Conservation (phyloP, 2,329 filamentous ascomycete species). For the Cladosporium sp. region DNA sequence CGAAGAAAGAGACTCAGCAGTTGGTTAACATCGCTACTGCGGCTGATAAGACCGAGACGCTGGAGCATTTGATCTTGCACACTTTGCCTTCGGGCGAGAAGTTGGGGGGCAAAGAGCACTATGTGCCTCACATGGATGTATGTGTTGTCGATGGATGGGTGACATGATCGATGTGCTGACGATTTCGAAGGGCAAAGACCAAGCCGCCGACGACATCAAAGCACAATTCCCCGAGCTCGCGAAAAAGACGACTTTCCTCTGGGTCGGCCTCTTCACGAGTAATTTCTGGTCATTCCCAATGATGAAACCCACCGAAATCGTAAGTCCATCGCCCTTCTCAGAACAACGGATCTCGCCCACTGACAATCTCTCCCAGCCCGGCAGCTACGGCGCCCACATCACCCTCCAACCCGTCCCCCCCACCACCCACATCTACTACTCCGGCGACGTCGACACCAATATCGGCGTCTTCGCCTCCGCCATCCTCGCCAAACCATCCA, state of each 20-base stretch:
- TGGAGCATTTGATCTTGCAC: conserved; percentile 24
- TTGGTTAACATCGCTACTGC: conserved; percentile 24
- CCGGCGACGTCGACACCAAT: conserved; percentile 21
- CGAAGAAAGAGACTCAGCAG: conserved; percentile 22
- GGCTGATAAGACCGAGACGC: conserved; percentile 11
- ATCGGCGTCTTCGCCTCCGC: conserved; percentile 20
- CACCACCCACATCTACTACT: conserved; percentile 18
- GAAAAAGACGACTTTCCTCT: conserved; percentile 26
- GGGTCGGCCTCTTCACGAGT: conserved; percentile 24
- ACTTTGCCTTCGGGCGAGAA: conserved; percentile 20
- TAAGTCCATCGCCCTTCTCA: not conserved
- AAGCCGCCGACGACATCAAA: conserved; percentile 24
- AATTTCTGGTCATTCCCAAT: conserved; percentile 21
- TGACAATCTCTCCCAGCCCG: not conserved
- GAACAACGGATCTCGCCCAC: not conserved
- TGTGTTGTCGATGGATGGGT: not conserved
- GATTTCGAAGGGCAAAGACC: conserved; percentile 21
- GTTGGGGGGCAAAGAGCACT: conserved; percentile 15
- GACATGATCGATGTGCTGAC: not conserved
- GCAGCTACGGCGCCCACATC: conserved; percentile 15
- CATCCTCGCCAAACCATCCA: conserved; percentile 18
- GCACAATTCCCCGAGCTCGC: conserved; percentile 21
- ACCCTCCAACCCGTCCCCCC: conserved; percentile 18
- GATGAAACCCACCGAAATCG: conserved; percentile 19
- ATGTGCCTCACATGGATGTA: conserved; percentile 15